Evolutionary conservation across 139 green algal species (phyloP).

Genomic region (Desmodesmus armatus): DNA sequence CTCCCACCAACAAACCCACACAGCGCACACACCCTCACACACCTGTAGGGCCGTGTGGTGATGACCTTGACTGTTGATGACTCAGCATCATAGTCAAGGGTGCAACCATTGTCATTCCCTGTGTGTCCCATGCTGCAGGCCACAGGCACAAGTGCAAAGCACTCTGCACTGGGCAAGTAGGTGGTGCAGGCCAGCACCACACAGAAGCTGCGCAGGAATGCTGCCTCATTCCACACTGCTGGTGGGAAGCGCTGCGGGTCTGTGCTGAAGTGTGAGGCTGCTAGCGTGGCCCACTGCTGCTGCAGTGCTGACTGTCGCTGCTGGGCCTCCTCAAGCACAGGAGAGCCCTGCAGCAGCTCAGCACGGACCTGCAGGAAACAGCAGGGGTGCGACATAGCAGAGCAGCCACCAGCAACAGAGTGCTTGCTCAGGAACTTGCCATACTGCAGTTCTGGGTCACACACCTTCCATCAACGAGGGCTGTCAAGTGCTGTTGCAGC

Average conservation of each 20-base stretch:
- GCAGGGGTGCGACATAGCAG: conserved; percentile 59
- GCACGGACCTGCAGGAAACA: too few species aligned
- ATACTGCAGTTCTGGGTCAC: too few species aligned
- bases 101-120: conserved; percentile 66
- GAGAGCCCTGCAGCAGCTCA: conserved; percentile 46
- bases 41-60: conserved; percentile 64
- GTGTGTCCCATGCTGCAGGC: conserved; percentile 59
- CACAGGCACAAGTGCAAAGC: conserved; percentile 93
- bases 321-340: conserved; percentile 57
- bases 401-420: conserved; percentile 73
- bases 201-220: conserved; percentile 83
- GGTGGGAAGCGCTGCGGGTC: conserved; percentile 53
- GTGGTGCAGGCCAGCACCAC: conserved; percentile 81
- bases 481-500: too few species aligned
- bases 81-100: conserved; percentile 85
- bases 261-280: conserved; percentile 22
- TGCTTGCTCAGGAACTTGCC: too few species aligned
- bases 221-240: conserved; percentile 61
- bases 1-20: too few species aligned
- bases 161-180: conserved; percentile 88
- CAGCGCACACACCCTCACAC: too few species aligned
- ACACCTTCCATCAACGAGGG: too few species aligned
- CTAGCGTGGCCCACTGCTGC: conserved; percentile 72
- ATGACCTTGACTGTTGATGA: conserved; percentile 69
- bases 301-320: conserved; percentile 58